These are phyloP conservation scores for Sphaerostilbella broomeana DNA, from an alignment of 2,329 filamentous ascomycete species.

Conservation along the genomic window DNA sequence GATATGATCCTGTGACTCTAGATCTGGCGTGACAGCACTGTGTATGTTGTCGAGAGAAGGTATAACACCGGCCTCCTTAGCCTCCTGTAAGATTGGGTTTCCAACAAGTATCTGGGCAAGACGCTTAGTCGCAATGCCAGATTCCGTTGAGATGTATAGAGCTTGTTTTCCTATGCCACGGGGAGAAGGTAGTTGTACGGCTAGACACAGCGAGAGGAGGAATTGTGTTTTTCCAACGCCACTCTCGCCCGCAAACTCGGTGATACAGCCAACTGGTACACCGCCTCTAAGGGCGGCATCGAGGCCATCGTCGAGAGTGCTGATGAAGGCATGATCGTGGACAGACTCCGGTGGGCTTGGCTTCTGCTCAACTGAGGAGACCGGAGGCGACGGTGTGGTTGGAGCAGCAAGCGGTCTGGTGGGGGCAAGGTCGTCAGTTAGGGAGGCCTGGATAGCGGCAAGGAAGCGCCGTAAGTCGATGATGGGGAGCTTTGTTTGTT, in stretches of 20 bases:
- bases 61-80: constrained; percentile 17
- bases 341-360: constrained; percentile 28
- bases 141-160: constrained; percentile 92
- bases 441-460: constrained; percentile 56
- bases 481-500: constrained; percentile 74
- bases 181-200: constrained; percentile 73
- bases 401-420: constrained; percentile 18
- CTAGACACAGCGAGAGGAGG: constrained; percentile 74
- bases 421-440: constrained; percentile 54
- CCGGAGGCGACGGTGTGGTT: background rate
- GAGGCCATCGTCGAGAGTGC: constrained; percentile 68
- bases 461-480: constrained; percentile 71
- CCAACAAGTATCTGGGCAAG: constrained; percentile 69
- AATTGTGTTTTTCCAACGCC: constrained; percentile 95
- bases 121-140: constrained; percentile 72
- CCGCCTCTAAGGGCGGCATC: constrained; percentile 70
- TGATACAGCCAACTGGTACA: constrained; percentile 72
- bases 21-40: constrained; percentile 76
- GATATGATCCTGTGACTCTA: constrained; percentile 94
- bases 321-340: constrained; percentile 47
- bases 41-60: constrained; percentile 71
- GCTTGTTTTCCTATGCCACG: constrained; percentile 65
- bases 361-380: constrained; percentile 5
- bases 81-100: constrained; percentile 52
- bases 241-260: constrained; percentile 88